A percentile compares a stretch with the other conserved stretches of the same genome.
These are phyloP conservation scores for Microbotryum saponariae DNA, from an alignment of 1,284 basidiomycete species.

Conservation along the genomic window DNA sequence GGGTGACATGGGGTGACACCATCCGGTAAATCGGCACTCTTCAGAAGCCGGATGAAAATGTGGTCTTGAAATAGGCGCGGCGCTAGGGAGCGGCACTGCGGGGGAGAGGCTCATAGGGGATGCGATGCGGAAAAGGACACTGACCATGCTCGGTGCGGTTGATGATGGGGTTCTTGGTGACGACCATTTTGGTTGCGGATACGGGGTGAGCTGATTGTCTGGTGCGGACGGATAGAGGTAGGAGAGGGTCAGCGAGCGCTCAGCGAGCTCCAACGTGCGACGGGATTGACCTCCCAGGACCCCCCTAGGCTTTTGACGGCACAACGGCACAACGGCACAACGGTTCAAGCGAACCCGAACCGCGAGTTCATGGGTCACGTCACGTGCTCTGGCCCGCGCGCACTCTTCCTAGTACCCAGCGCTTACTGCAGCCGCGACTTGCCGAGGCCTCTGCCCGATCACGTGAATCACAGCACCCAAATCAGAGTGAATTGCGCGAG, in stretches of 20 bases:
- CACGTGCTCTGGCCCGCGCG: background rate
- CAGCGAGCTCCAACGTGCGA: background rate
- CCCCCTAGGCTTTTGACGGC: background rate
- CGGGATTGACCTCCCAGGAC: background rate
- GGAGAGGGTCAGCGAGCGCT: background rate
- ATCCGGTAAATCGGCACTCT: no score
- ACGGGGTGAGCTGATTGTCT: no score
- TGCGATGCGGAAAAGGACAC: background rate
- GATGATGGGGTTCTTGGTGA: constrained; percentile 4
- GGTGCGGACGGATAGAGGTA: background rate
- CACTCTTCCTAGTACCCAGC: no score
- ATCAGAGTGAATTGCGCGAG: no score
- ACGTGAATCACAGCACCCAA: no score
- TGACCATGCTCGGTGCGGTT: constrained; percentile 13
- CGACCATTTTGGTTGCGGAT: background rate
- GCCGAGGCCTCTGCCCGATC: no score
- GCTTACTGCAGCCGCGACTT: no score
- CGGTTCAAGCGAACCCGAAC: background rate
- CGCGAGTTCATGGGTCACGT: background rate
- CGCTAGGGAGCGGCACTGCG: background rate
- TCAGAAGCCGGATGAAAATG: no score
- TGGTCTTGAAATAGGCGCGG: no score
- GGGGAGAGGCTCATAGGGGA: background rate
- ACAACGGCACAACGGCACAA: no score
- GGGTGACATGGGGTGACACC: background rate